These are phyloP conservation scores for Neostapfia colusana DNA, from an alignment of 176 grass and related monocot species.

Conservation along the genomic window DNA sequence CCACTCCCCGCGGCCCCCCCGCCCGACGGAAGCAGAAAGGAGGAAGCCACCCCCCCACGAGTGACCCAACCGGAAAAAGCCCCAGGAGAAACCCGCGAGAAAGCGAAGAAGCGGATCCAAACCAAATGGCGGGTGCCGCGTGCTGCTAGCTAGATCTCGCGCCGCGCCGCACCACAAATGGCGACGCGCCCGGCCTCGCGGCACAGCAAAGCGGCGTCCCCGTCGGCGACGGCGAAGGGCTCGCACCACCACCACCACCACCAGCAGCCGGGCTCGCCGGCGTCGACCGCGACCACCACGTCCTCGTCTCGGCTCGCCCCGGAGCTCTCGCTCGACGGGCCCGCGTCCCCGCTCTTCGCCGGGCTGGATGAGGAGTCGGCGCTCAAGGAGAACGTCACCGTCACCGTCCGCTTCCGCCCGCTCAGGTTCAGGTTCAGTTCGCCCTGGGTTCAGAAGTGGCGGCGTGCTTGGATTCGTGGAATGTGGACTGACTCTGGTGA, in stretches of 20 bases:
- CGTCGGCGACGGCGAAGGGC: constrained; percentile 21
- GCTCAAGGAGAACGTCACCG: constrained; percentile 93
- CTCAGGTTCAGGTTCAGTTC: constrained; percentile 84
- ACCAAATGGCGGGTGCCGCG: constrained; percentile 26
- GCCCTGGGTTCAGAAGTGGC: background rate
- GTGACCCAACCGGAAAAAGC: constrained; percentile 45
- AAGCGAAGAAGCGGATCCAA: constrained; percentile 52
- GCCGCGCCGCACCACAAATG: constrained; percentile 46
- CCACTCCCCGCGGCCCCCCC: background rate
- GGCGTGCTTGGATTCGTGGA: constrained; percentile 39
- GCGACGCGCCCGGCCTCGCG: constrained; percentile 48
- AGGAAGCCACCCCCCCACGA: constrained; percentile 17
- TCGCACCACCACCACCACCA: background rate
- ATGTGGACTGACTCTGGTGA: constrained; percentile 47
- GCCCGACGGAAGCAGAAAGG: constrained; percentile 69
- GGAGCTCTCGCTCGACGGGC: constrained; percentile 69
- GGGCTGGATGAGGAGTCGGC: constrained; percentile 47
- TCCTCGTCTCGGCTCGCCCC: constrained; percentile 69
- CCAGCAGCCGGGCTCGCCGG: constrained; percentile 50
- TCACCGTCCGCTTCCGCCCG: constrained; percentile 96
- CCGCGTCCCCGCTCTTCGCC: constrained; percentile 56
- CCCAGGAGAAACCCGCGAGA: constrained; percentile 54
- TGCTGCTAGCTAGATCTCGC: constrained; percentile 48
- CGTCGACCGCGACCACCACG: constrained; percentile 46
- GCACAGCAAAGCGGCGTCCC: constrained; percentile 47